phyloP scores from a whole-genome alignment of 805 yeast species.

The Spathaspora girioi region DNA sequence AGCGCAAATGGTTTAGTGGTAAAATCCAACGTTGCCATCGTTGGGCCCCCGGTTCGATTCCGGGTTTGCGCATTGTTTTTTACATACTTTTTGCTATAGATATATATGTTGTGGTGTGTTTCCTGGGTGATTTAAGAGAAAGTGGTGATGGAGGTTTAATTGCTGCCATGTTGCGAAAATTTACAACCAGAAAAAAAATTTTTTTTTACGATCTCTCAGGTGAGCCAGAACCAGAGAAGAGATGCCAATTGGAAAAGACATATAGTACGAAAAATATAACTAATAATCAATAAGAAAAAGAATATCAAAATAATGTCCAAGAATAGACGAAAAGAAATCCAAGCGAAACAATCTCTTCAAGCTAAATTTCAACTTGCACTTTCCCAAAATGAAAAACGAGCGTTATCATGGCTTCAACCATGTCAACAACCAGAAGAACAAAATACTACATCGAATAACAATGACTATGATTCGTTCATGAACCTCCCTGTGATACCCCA shows the following conservation, averaged over 20 bases:
- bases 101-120: neutral
- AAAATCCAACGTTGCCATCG: constrained; percentile 31
- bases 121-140: neutral
- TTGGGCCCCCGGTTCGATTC: constrained; percentile 34
- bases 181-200: neutral
- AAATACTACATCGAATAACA: neutral
- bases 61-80: constrained; percentile 23
- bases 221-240: neutral
- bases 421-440: constrained; percentile 1
- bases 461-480: constrained; percentile 18
- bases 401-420: constrained; percentile 37
- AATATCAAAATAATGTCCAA: constrained; percentile 3
- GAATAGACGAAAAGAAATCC: constrained; percentile 39
- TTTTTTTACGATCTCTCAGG: neutral
- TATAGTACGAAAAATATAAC: neutral
- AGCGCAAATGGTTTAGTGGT: constrained; percentile 25
- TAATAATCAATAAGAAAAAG: too few species aligned
- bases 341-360: constrained; percentile 45
- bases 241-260: neutral
- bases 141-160: neutral
- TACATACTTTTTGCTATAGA: neutral
- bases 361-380: constrained; percentile 44
- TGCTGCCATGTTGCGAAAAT: neutral
- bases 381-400: constrained; percentile 29
- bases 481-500: constrained; percentile 32